phyloP scores from a whole-genome alignment of 768 basidiomycete species.

The Filobasidium floriforme region DNA sequence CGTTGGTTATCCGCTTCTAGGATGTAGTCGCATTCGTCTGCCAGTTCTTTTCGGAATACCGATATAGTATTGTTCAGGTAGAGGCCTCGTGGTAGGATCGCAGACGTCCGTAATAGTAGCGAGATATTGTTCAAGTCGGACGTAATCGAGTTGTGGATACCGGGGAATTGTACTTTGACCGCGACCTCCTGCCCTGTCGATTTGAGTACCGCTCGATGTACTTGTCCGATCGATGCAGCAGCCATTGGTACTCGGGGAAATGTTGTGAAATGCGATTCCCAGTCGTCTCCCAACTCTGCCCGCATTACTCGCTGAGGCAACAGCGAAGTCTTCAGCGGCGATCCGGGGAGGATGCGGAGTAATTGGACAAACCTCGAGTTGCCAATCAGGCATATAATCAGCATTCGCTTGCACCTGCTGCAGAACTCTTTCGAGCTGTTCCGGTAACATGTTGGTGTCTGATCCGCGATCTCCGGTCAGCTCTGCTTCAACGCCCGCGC shows the following conservation, averaged over 20 bases:
- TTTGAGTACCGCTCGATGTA: conserved; percentile 66
- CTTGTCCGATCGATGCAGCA: conserved; percentile 94
- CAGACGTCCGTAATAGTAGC: conserved; percentile 68
- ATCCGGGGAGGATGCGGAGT: background rate
- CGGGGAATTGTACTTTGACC: conserved; percentile 88
- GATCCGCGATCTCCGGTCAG: background rate
- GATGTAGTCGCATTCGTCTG: conserved; percentile 84
- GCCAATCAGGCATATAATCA: conserved; percentile 98
- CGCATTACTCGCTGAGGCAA: conserved; percentile 58
- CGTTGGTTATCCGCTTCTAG: conserved; percentile 69
- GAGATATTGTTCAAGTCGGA: conserved; percentile 82
- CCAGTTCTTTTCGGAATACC: conserved; percentile 80
- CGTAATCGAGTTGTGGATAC: conserved; percentile 73
- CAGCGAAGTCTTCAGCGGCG: background rate
- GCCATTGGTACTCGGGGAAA: conserved; percentile 87
- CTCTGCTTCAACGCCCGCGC: background rate
- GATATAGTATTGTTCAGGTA: conserved; percentile 82
- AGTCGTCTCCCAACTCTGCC: conserved; percentile 65
- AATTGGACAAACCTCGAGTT: conserved; percentile 67
- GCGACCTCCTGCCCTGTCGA: conserved; percentile 45
- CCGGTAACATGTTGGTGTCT: conserved; percentile 84
- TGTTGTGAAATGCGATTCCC: conserved; percentile 61
- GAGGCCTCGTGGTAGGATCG: conserved; percentile 74
- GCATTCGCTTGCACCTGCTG: conserved; percentile 87
- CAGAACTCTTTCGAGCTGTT: conserved; percentile 80